Base-by-base conservation (phyloP, 129 eudicot species). In the Helianthus tuberosus region DNA sequence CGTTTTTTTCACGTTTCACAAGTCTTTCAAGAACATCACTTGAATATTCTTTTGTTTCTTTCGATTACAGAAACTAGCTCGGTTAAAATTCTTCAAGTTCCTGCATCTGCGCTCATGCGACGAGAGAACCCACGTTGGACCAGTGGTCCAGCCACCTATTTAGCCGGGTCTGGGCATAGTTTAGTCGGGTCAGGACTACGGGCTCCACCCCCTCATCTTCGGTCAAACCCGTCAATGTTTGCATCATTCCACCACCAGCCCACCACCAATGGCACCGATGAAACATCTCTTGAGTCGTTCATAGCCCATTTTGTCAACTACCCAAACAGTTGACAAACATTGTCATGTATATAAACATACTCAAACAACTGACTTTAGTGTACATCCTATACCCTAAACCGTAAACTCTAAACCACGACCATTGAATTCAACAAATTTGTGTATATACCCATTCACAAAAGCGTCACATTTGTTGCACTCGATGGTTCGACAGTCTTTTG, bases 121-220 rank as follows among this genome's bases (percentile, higher is more conserved):
- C 55, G 78, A 35, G 47, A 13, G 49, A 63, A 3, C 36, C n/a
- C 49, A 46, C 46, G 50, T 35, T 16, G 29, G 35, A 35, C 74
- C 46, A 41, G 9, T 41, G 46, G 46, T 41, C 46, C 8, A 41
- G 9, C 46, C 46, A 41, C 46, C 46, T 5, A 41, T 41, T 41
- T 41, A 41, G 46, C 9, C 46, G 46, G 46, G 8, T 41, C 46
- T 41, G 46, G 8, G 46, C 46, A 41, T 29, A 6, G 53, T 49
- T 14, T 11, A 27, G 75, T 73, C 25, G 49, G 74, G 20, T 11
- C 32, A 32, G 27, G 4, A 43, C 6, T 78, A 6, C 79, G 85
- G 48, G 80, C 85, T 23, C 88, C 93, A 5, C 83, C 93, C 10
- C 96, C 96, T 27, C 89, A 85, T 71, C 75, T 83, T 14, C 63